Conservation (phyloP, 2,329 filamentous ascomycete species). For the Nemania sp. region DNA sequence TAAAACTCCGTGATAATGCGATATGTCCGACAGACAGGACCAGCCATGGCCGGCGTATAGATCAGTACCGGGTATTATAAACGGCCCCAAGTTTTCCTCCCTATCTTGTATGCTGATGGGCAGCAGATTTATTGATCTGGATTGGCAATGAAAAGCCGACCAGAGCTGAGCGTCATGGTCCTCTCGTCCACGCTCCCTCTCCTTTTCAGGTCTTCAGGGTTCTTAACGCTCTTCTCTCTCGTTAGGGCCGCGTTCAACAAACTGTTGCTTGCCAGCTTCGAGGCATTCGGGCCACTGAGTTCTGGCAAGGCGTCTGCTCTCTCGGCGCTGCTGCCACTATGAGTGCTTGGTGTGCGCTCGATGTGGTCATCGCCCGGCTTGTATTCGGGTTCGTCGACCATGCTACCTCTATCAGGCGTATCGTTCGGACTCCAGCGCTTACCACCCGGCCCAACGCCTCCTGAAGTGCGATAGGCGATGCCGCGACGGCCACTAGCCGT, state of each 20-base stretch:
- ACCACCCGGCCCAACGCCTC: conserved; percentile 47
- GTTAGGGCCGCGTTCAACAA: conserved; percentile 60
- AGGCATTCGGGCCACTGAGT: conserved; percentile 46
- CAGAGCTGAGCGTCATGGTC: conserved; percentile 73
- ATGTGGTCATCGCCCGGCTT: conserved; percentile 36
- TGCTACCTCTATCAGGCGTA: conserved; percentile 60
- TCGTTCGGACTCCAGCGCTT: conserved; percentile 56
- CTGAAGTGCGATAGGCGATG: conserved; percentile 55
- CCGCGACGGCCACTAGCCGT: conserved; percentile 56
- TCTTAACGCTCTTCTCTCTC: conserved; percentile 68
- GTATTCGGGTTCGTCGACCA: conserved; percentile 48
- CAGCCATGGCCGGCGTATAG: conserved; percentile 16
- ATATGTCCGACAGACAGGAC: conserved; percentile 19
- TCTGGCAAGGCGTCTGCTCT: conserved; percentile 64
- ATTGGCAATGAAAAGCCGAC: conserved; percentile 82
- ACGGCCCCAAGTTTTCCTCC: neutral
- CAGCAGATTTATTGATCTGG: conserved; percentile 59
- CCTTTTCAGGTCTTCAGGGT: conserved; percentile 71
- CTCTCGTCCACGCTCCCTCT: conserved; percentile 84
- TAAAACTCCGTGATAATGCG: conserved; percentile 38
- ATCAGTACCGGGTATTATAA: conserved; percentile 20
- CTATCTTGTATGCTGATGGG: neutral
- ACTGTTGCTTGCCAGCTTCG: conserved; percentile 61
- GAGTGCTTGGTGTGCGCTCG: conserved; percentile 51
- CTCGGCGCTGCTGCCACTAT: conserved; percentile 62